Base-by-base conservation (phyloP, 2,329 filamentous ascomycete genomes). In the Ophiosphaerella herpotricha region DNA sequence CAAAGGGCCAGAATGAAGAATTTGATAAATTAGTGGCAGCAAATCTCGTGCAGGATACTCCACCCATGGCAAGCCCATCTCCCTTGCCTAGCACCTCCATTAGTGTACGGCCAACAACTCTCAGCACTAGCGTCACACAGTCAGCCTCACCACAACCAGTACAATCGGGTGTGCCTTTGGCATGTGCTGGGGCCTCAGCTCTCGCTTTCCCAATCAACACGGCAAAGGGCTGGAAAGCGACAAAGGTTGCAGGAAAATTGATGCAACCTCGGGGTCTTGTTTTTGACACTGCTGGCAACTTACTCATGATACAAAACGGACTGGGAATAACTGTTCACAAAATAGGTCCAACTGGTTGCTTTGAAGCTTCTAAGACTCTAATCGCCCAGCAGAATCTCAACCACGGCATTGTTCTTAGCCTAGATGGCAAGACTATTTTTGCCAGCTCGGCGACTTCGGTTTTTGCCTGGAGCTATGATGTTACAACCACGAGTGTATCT, bases 221-320 rank as follows among this genome's bases (percentile, higher is more conserved):
- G 11, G 62, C 64, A 2, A 50, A 54, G 24, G 62, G 65, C 16
- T 69, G 66, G 66, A 67, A 55, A 43, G 64, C 64, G 21, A 66
- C 67, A 32, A 71, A 76, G 36, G 67, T 77, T 26, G 74, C 74
- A 5, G 75, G 72, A 1, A 67, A 67, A 7, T 51, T 78, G n/a
- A 61, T 54, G 6, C 63, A 67, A 37, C 76, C 76, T 13, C 68
- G 76, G 26, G 70, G 72, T 2, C 64, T 78, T 11, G 49, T 63
- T 6, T 71, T 77, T 42, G 76, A 78, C 48, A 58, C 50, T 7
- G 61, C 61, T 4, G 76, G 75, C 1, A 72, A 76, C 50, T 61
- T 78, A 5, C 65, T 78, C 3, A 61, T 78, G 7, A 62, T 77
- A 2, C 70, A 77, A 50, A 65, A 67, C 35, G 68, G 71, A 9